Evolutionary conservation across 352 stramenopile species (phyloP), one percentile per base, ranked within the genome.

Genomic region (Pythium aristosporum): DNA sequence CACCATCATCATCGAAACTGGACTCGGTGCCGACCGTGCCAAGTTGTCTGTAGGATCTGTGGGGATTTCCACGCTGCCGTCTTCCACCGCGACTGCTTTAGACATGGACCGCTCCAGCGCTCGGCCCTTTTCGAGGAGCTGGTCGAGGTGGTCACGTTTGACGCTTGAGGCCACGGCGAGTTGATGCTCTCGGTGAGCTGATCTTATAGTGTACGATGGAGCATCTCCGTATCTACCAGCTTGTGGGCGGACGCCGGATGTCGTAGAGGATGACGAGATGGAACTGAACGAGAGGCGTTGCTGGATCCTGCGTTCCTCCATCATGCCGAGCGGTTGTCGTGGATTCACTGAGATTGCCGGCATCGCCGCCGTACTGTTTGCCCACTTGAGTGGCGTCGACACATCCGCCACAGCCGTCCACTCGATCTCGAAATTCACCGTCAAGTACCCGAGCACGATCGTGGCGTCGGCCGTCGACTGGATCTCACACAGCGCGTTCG

Each of bases 401-500:
- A 58, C 53, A 1, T 62, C 20, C 12, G 36, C n/a, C 8, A 32
- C 1, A 0, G 13, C 9, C 18, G 42, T 30, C 65, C 65, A 72
- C 54, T 72, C 46, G 16, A 72, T 58, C 43, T 67, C 54, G n/a
- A 72, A 62, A 56, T 67, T 67, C n/a, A 72, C 59, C 9, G 54
- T 57, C 9, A 72, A 52, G 15, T 68, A 72, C 6, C 65, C 65
- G 3, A 71, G 25, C 42, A 67, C 18, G 1, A 25, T 56, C 25
- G 53, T 32, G 9, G 34, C 23, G 15, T 58, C 28, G 10, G 15
- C 37, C 2, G 55, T 63, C 20, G 65, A 52, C 7, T 72, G 55
- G 49, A 72, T 72, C 65, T 67, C 65, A 21, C 53, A 65, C 23
- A 69, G 41, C 9, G 69, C 36, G n/a, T 71, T 61, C 15, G 82